Percentiles rank a stretch among this genome's conserved stretches.
Evolutionary conservation across 2,329 filamentous ascomycete genomes (phyloP).

Genomic region (Aaosphaeria pasadenensis): DNA sequence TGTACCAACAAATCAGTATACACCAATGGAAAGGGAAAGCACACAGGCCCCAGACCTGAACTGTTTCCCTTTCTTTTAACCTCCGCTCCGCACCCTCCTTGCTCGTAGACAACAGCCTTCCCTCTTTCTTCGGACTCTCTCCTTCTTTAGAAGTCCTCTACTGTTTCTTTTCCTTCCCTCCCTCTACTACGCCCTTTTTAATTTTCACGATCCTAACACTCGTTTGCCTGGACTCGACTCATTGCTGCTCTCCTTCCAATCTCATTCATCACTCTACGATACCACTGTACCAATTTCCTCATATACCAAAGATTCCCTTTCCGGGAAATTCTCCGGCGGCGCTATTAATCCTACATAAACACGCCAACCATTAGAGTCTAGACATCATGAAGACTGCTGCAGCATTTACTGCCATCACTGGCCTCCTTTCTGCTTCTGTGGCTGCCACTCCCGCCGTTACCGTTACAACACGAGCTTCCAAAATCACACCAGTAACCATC

Average conservation of each 20-base stretch:
- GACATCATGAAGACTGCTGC: slow-evolving; percentile 52
- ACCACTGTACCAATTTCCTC: too few relatives aligned
- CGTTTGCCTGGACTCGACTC: too few relatives aligned
- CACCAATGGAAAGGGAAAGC: too few relatives aligned
- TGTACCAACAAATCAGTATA: too few relatives aligned
- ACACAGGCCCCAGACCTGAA: too few relatives aligned
- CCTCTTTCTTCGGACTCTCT: too few relatives aligned
- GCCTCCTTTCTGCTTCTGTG: slow-evolving; percentile 46
- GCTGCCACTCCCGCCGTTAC: slow-evolving; percentile 40
- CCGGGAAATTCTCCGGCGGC: too few relatives aligned
- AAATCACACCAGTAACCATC: slow-evolving; percentile 56
- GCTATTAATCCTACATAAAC: background rate
- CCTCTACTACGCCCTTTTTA: background rate
- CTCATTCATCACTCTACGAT: too few relatives aligned
- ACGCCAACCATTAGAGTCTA: background rate
- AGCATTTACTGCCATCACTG: slow-evolving; percentile 45
- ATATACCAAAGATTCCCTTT: background rate
- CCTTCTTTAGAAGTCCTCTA: background rate
- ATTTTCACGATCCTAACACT: background rate
- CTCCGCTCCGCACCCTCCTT: too few relatives aligned
- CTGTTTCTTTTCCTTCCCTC: slow-evolving; percentile 1
- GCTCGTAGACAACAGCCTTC: too few relatives aligned
- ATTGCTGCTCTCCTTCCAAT: too few relatives aligned
- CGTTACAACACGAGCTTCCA: slow-evolving; percentile 38
- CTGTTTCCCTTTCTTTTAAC: too few relatives aligned